Evolutionary conservation across 2,329 filamentous ascomycete genomes (phyloP).

Genomic region (Fusarium sp.): DNA sequence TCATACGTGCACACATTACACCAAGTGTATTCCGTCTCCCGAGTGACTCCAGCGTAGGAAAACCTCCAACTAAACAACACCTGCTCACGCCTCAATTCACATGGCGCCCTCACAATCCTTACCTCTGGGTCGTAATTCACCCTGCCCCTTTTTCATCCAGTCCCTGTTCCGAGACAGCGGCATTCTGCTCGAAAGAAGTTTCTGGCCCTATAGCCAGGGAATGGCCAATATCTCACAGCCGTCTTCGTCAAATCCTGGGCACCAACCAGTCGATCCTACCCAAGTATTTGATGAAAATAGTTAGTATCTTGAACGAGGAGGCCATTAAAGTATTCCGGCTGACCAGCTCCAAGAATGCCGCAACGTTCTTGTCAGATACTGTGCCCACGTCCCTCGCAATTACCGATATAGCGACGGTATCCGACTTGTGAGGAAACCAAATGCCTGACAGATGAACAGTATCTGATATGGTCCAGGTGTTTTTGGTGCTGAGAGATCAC

Average conservation of each 20-base stretch:
- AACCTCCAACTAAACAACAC: neutral
- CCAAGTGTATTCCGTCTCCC: neutral
- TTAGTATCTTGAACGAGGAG: slow-evolving; percentile 11
- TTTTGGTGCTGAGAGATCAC: slow-evolving; percentile 57
- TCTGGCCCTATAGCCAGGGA: neutral
- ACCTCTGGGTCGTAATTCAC: neutral
- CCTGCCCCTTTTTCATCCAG: neutral
- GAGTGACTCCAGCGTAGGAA: neutral
- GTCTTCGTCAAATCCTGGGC: neutral
- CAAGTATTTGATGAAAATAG: slow-evolving; percentile 41
- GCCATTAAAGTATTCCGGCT: neutral
- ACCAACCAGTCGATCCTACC: neutral
- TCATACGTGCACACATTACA: neutral
- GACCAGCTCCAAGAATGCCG: slow-evolving; percentile 54
- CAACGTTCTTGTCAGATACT: slow-evolving; percentile 58
- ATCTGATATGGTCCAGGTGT: slow-evolving; percentile 47
- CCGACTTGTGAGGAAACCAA: slow-evolving; percentile 49
- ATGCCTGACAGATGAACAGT: neutral
- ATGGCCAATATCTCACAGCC: slow-evolving; percentile 16
- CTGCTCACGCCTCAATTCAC: neutral
- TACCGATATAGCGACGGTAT: slow-evolving; percentile 60
- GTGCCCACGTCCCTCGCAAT: slow-evolving; percentile 58
- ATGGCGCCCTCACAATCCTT: neutral
- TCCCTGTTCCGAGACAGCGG: neutral
- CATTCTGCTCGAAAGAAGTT: neutral